Evolutionary conservation across 148 eudicot species (phyloP).

Genomic region (Diospyros lotus): DNA sequence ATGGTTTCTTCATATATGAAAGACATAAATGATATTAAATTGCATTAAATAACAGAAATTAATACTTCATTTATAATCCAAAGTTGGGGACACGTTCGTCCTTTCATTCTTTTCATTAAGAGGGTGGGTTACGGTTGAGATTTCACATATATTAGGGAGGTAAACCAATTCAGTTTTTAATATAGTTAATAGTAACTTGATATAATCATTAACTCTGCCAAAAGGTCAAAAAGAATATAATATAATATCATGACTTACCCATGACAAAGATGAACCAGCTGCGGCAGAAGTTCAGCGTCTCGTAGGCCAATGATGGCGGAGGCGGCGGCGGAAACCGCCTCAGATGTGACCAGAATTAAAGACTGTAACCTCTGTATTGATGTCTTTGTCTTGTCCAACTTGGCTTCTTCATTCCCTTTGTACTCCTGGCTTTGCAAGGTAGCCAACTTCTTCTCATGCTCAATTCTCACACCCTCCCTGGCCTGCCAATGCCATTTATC

Average conservation of each 20-base stretch:
- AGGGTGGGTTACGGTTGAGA: too few relatives aligned
- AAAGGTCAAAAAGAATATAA: not conserved
- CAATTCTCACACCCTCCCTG: slow-evolving; percentile 91
- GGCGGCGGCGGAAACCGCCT: slow-evolving; percentile 88
- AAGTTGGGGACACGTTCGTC: too few relatives aligned
- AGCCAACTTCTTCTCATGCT: slow-evolving; percentile 81
- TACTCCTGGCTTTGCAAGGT: slow-evolving; percentile 75
- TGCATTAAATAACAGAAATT: too few relatives aligned
- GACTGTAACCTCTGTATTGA: slow-evolving; percentile 79
- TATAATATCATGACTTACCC: slow-evolving; percentile 50
- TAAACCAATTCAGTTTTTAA: too few relatives aligned
- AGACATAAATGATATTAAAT: too few relatives aligned
- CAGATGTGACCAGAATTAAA: slow-evolving; percentile 79
- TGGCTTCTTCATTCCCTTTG: slow-evolving; percentile 71
- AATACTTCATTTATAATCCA: too few relatives aligned
- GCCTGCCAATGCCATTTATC: slow-evolving; percentile 36
- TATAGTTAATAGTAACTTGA: too few relatives aligned
- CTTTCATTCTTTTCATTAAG: too few relatives aligned
- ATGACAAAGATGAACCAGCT: slow-evolving; percentile 89
- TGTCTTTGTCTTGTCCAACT: slow-evolving; percentile 91
- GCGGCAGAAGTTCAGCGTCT: slow-evolving; percentile 85
- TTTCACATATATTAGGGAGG: too few relatives aligned
- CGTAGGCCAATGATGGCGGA: slow-evolving; percentile 68
- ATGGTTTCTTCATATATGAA: too few relatives aligned
- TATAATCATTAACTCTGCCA: too few relatives aligned